phyloP scores from a whole-genome alignment of 306 rosid genomes.

The Mimosa pudica region DNA sequence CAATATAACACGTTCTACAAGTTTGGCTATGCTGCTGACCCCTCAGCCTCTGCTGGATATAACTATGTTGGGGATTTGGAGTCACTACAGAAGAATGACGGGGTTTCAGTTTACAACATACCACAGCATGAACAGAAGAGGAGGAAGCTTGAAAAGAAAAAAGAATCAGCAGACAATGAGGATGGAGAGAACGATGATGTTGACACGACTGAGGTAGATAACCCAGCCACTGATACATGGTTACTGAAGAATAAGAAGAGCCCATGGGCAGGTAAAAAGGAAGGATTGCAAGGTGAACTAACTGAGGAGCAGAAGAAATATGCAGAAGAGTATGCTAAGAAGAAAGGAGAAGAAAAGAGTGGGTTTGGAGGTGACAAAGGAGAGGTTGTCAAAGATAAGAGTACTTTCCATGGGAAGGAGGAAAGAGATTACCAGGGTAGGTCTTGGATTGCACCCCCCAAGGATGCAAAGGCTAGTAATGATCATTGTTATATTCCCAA shows the following conservation, averaged over 20 bases:
- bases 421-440: constrained; percentile 97
- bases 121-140: constrained; percentile 82
- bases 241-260: constrained; percentile 85
- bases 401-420: constrained; percentile 90
- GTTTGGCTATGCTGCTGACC: constrained; percentile 90
- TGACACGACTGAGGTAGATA: constrained; percentile 51
- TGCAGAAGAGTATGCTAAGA: constrained; percentile 89
- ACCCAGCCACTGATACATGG: constrained; percentile 81
- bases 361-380: constrained; percentile 74
- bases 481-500: constrained; percentile 96
- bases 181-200: constrained; percentile 20
- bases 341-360: constrained; percentile 87
- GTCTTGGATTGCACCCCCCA: constrained; percentile 95
- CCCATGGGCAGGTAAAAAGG: constrained; percentile 97
- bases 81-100: constrained; percentile 65
- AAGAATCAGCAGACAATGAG: constrained; percentile 30
- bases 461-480: constrained; percentile 86
- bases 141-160: constrained; percentile 62
- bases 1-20: constrained; percentile 92
- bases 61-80: constrained; percentile 76
- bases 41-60: constrained; percentile 75
- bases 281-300: constrained; percentile 67
- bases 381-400: constrained; percentile 75
- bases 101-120: constrained; percentile 72
- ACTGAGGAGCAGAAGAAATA: constrained; percentile 93